phyloP scores from a whole-genome alignment of 441 rosid species.

The Eugenia klotzschiana region DNA sequence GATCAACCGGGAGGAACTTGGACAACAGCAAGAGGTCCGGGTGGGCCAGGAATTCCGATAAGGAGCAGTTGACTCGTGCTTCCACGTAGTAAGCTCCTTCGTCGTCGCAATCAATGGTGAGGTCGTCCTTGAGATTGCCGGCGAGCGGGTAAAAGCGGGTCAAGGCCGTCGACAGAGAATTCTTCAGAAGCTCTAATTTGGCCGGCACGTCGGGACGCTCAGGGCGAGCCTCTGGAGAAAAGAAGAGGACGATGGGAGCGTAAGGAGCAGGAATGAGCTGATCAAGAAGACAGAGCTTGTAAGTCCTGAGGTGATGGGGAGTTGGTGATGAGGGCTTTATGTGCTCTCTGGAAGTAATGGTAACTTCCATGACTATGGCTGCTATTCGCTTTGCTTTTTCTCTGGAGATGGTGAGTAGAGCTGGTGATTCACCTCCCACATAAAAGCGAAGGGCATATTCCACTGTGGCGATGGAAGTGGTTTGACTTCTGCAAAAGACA shows the following conservation, averaged over 20 bases:
- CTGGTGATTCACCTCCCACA: not conserved
- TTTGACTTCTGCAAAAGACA: too few species aligned
- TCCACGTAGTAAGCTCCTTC: conserved; percentile 29
- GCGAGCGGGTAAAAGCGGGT: conserved; percentile 34
- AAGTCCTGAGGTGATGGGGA: conserved; percentile 18
- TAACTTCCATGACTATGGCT: conserved; percentile 13
- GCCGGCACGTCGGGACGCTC: not conserved
- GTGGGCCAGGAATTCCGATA: conserved; percentile 8
- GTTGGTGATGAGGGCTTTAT: conserved; percentile 38
- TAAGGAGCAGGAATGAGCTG: conserved; percentile 20
- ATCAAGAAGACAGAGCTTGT: conserved; percentile 33
- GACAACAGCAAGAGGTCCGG: conserved; percentile 16
- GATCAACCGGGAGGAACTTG: conserved; percentile 22
- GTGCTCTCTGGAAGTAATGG: conserved; percentile 13
- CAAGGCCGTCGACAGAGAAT: conserved; percentile 26
- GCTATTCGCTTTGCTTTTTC: not conserved
- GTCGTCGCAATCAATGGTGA: conserved; percentile 32
- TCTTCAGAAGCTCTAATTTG: conserved; percentile 14
- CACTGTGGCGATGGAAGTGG: not conserved
- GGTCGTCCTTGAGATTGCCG: conserved; percentile 28
- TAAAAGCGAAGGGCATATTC: not conserved
- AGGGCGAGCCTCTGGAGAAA: not conserved
- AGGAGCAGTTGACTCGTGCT: conserved; percentile 11
- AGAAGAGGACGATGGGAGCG: conserved; percentile 27
- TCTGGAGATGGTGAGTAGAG: not conserved